A percentile compares a stretch with the other conserved stretches of the same genome.
Conservation (phyloP, 345 rosid genomes). For the Eucalyptus polyanthemos region DNA sequence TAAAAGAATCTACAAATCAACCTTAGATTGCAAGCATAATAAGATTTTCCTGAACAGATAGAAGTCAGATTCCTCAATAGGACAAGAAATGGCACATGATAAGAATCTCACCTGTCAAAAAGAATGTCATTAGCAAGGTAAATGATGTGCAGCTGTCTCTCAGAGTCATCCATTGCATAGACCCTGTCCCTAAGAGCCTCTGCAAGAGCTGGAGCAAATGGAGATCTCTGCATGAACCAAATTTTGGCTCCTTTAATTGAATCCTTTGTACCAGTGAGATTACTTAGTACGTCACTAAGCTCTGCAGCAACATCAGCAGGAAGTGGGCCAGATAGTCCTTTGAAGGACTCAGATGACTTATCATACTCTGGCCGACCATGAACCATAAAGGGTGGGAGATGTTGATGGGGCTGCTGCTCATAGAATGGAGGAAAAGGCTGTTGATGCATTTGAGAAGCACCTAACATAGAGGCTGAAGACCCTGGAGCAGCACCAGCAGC, state of each 20-base stretch:
- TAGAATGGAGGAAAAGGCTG: constrained; percentile 66
- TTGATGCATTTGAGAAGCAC: constrained; percentile 64
- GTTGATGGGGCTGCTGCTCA: constrained; percentile 75
- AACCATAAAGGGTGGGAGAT: constrained; percentile 38
- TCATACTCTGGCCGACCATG: constrained; percentile 76
- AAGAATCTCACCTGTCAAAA: constrained; percentile 64
- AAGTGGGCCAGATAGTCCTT: constrained; percentile 76
- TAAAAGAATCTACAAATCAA: background rate
- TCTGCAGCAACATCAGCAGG: constrained; percentile 87
- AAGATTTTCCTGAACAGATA: background rate
- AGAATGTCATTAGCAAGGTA: constrained; percentile 96
- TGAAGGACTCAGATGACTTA: constrained; percentile 45
- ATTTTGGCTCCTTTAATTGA: constrained; percentile 93
- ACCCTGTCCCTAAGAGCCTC: constrained; percentile 86
- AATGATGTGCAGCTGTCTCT: constrained; percentile 86
- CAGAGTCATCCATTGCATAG: constrained; percentile 75
- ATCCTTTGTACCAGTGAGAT: constrained; percentile 93
- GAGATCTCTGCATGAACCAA: constrained; percentile 98
- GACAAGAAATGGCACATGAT: background rate
- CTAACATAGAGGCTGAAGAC: constrained; percentile 30
- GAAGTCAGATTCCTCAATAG: background rate
- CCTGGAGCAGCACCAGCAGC: constrained; percentile 16
- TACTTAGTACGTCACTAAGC: constrained; percentile 56
- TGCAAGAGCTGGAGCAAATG: constrained; percentile 91
- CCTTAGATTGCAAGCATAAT: background rate